Evolutionary conservation across 331 rosid species (phyloP).

Genomic region (Phaseolus coccineus): DNA sequence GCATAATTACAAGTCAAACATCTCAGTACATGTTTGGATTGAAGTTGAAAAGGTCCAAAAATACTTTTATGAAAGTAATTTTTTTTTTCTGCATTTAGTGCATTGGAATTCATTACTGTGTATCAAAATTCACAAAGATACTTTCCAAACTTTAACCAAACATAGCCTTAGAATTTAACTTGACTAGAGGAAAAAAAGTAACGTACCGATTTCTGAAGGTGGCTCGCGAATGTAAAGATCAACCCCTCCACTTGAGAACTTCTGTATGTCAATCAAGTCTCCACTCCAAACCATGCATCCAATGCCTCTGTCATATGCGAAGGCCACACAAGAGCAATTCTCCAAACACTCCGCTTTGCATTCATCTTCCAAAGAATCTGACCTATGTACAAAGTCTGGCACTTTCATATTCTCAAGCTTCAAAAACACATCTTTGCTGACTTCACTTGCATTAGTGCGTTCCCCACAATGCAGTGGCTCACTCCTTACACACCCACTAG

Average conservation of each 20-base stretch:
- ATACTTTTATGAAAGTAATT: no score
- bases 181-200: neutral
- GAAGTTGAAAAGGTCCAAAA: no score
- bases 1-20: neutral
- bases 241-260: conserved; percentile 30
- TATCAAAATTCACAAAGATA: no score
- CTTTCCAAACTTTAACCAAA: no score
- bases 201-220: conserved; percentile 16
- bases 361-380: neutral
- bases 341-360: conserved; percentile 38
- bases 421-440: conserved; percentile 30
- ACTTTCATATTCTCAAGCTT: conserved; percentile 44
- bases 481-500: conserved; percentile 48
- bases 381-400: conserved; percentile 32
- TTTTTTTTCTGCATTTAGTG: no score
- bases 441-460: neutral
- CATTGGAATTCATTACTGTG: no score
- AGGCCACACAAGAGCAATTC: conserved; percentile 49
- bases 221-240: conserved; percentile 40
- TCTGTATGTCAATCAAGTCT: conserved; percentile 31
- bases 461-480: conserved; percentile 23
- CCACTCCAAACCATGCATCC: conserved; percentile 48
- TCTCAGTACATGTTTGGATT: no score
- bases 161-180: no score
- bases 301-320: conserved; percentile 39